A percentile compares a stretch with the other conserved stretches of the same genome.
Evolutionary conservation across 2,329 filamentous ascomycete genomes (phyloP).

Genomic region (Pyricularia pennisetigena): DNA sequence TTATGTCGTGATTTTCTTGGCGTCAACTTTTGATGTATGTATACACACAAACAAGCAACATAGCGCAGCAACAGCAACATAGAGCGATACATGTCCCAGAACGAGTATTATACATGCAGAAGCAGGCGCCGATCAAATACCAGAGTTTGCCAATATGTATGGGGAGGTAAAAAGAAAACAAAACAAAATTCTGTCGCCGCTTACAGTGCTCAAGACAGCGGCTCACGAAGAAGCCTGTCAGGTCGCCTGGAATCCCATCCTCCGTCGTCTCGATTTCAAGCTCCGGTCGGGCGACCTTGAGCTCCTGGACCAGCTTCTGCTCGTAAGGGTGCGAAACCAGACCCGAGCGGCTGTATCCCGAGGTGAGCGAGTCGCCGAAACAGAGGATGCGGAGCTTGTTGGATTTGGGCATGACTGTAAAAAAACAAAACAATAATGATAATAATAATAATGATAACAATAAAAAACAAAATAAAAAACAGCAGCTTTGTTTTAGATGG

Average conservation of each 20-base stretch:
- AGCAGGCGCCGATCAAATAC: background rate
- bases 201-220: slow-evolving; percentile 17
- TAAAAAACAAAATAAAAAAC: too few species aligned
- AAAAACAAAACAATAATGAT: too few species aligned
- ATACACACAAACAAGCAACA: background rate
- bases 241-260: slow-evolving; percentile 18
- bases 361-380: slow-evolving; percentile 56
- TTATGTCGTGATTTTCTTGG: background rate
- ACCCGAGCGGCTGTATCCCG: slow-evolving; percentile 38
- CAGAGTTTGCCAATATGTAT: background rate
- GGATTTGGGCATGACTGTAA: slow-evolving; percentile 9
- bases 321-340: slow-evolving; percentile 42
- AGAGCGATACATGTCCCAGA: background rate
- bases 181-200: background rate
- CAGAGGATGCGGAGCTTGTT: slow-evolving; percentile 44
- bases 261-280: slow-evolving; percentile 16
- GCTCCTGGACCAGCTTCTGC: slow-evolving; percentile 28
- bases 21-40: background rate
- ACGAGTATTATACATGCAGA: background rate
- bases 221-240: slow-evolving; percentile 12
- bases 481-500: background rate
- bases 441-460: too few species aligned
- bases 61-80: background rate
- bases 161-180: too few species aligned
- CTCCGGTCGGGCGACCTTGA: slow-evolving; percentile 32